Percentiles rank a stretch among this genome's conserved stretches.
phyloP scores from a whole-genome alignment of 139 green algal species.

The Desmodesmus armatus region DNA sequence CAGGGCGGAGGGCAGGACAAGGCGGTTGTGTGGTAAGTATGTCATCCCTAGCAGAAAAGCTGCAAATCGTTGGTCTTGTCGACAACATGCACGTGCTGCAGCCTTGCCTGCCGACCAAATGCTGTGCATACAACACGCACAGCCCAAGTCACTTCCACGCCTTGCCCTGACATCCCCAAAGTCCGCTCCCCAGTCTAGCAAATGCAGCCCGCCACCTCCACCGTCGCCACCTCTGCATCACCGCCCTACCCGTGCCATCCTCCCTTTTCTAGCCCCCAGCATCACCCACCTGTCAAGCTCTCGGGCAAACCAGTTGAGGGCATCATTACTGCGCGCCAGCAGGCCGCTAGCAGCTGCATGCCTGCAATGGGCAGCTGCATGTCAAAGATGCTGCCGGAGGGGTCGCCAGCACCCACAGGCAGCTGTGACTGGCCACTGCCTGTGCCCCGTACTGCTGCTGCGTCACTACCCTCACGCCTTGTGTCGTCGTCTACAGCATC shows the following conservation, averaged over 20 bases:
- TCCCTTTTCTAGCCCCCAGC: too few relatives aligned
- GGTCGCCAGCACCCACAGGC: constrained; percentile 5
- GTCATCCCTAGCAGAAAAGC: too few relatives aligned
- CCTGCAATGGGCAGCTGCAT: constrained; percentile 30
- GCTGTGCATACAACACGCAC: too few relatives aligned
- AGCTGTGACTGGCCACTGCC: background rate
- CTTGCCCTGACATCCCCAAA: background rate
- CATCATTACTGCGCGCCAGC: constrained; percentile 41
- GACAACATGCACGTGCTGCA: too few relatives aligned
- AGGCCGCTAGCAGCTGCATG: constrained; percentile 57
- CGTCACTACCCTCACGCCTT: too few relatives aligned
- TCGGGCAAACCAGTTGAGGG: constrained; percentile 42
- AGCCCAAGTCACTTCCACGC: too few relatives aligned
- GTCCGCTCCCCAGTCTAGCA: too few relatives aligned
- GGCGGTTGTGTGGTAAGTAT: too few relatives aligned
- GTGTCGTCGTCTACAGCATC: background rate
- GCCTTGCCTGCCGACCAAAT: too few relatives aligned
- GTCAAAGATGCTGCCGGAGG: constrained; percentile 19
- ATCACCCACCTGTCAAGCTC: constrained; percentile 12
- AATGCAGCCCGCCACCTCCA: background rate
- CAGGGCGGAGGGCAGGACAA: background rate
- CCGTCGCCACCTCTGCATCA: background rate
- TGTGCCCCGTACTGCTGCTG: background rate
- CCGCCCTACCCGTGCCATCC: too few relatives aligned
- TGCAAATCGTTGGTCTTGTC: too few relatives aligned